Base-by-base conservation (phyloP, 805 yeast genomes). In the Maudiozyma saulgeensis region DNA sequence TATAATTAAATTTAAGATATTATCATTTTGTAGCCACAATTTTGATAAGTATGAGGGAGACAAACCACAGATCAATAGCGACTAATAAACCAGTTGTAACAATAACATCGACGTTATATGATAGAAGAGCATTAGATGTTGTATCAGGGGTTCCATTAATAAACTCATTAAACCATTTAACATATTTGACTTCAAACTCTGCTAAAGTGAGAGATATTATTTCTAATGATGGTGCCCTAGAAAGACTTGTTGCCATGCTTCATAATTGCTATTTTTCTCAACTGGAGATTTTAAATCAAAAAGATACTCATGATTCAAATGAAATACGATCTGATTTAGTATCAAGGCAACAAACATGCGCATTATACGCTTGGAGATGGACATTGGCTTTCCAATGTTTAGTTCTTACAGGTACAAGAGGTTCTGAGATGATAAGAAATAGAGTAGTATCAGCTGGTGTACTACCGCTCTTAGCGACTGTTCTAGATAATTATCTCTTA, bases 311-410 rank as follows among this genome's bases (percentile, higher is more conserved):
- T 3, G 13, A 13, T 13, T 12, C 21, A 6, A 23, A 13, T 2
- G 28, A 44, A 12, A 21, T 35, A 21, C 46, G 46, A 15, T 21
- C 46, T n/a, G 32, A 35, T 35, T 50, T 59, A 35, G 55, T 67
- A 25, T 54, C 59, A 42, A 60, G 64, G 51, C 70, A 63, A 54
- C 69, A 70, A 50, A 56, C 56, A 49, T 56, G 62, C 42, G 76
- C 81, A 25, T 72, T 87, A 54, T 73, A 84, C n/a, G 90, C 95
- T 0, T 91, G 96, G 96, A 91, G 91, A 69, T 91, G 99, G 99
- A 87, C 96, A 6, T 70, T 91, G 48, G 87, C 97, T 0, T 81
- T 93, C 61, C 99, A 91, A 70, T 90, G 97, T 63, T 70, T 91
- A 49, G 95, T 91, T 1, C 75, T 88, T 49, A 81, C 91, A 18